These are phyloP conservation scores for Alternaria sp. DNA, from an alignment of 2,329 filamentous ascomycete genomes.

Conservation along the genomic window DNA sequence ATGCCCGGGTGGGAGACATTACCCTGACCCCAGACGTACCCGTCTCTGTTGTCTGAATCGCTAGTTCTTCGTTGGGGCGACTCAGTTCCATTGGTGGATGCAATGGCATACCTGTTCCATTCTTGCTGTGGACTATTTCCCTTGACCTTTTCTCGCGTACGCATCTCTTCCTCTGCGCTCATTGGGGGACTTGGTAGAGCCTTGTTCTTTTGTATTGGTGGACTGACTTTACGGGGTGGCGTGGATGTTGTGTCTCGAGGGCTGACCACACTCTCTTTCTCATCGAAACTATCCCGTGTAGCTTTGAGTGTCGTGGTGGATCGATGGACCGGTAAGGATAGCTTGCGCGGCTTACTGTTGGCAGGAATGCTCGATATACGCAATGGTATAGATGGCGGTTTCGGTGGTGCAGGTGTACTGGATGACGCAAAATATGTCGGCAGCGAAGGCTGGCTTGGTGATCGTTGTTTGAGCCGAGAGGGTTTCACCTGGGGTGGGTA, in stretches of 20 bases:
- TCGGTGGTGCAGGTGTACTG: conserved; percentile 12
- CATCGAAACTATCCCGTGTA: conserved; percentile 12
- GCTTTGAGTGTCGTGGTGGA: conserved; percentile 22
- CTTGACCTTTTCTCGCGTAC: conserved; percentile 24
- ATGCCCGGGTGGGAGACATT: conserved; percentile 27
- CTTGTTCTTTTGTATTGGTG: conserved; percentile 43
- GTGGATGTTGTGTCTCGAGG: conserved; percentile 12
- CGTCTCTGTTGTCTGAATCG: conserved; percentile 20
- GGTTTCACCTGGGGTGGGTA: conserved; percentile 8
- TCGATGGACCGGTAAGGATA: conserved; percentile 38
- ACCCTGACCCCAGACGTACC: conserved; percentile 15
- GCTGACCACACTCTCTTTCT: conserved; percentile 24
- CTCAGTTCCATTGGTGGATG: background rate
- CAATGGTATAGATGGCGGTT: conserved; percentile 43
- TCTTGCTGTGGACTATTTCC: conserved; percentile 15
- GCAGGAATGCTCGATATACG: conserved; percentile 47
- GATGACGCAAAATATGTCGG: conserved; percentile 24
- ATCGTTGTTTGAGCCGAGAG: conserved; percentile 24
- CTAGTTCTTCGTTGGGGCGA: conserved; percentile 16
- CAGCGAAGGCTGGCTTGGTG: conserved; percentile 32
- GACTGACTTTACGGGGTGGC: conserved; percentile 24
- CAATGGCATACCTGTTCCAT: conserved; percentile 13
- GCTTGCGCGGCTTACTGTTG: conserved; percentile 43
- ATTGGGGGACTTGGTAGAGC: conserved; percentile 40
- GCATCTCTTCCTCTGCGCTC: conserved; percentile 25